phyloP scores from a whole-genome alignment of 129 eudicot genomes.

The Erigeron canadensis region DNA sequence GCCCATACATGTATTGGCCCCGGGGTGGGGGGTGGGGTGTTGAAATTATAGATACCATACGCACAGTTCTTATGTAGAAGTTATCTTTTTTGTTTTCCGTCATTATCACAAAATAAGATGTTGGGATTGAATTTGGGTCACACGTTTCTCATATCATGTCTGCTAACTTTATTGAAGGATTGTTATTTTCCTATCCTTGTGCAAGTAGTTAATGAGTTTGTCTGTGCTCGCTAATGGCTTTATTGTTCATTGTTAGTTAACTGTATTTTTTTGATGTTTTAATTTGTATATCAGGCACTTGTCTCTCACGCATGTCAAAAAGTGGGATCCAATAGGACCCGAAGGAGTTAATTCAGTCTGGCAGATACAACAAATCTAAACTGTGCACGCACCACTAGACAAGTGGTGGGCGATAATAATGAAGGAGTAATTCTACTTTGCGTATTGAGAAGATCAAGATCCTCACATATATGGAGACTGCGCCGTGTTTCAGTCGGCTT shows the following conservation, averaged over 20 bases:
- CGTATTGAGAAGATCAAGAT: conserved; percentile 81
- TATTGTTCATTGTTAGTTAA: not conserved
- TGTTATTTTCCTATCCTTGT: not conserved
- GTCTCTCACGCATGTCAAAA: conserved; percentile 57
- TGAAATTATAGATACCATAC: not conserved
- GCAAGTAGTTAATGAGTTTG: not conserved
- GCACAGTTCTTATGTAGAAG: not conserved
- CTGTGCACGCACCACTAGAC: conserved; percentile 76
- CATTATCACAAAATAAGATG: not conserved
- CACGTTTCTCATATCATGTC: not conserved
- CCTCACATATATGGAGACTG: conserved; percentile 93
- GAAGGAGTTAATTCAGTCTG: conserved; percentile 78
- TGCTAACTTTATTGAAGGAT: not conserved
- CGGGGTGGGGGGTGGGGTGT: not conserved
- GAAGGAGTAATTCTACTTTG: conserved; percentile 63
- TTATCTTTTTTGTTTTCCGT: not conserved
- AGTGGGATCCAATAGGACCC: conserved; percentile 51
- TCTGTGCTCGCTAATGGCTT: not conserved
- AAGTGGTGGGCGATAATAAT: conserved; percentile 75
- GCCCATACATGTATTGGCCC: no score
- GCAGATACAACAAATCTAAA: conserved; percentile 69
- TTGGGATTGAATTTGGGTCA: not conserved
- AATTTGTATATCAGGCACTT: conserved; percentile 43
- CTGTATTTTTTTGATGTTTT: not conserved
- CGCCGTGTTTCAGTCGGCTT: conserved; percentile 84